Evolutionary conservation across 2,329 filamentous ascomycete species (phyloP).

Genomic region (Celoporthe dispersa): DNA sequence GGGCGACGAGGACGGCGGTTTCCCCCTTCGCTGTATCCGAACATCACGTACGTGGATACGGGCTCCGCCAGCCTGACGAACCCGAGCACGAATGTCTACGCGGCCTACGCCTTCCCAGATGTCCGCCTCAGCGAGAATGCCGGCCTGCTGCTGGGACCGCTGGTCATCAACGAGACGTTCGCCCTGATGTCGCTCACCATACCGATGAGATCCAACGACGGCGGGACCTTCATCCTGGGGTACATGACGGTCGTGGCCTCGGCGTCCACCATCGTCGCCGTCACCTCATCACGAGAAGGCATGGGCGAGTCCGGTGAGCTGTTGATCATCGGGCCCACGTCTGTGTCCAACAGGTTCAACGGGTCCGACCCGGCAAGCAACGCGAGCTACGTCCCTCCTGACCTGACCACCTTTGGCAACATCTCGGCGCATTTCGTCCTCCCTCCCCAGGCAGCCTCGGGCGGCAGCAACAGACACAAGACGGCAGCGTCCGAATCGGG

Average conservation of each 20-base stretch:
- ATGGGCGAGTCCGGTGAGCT: conserved; percentile 72
- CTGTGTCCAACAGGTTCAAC: conserved; percentile 68
- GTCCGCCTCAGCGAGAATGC: conserved; percentile 54
- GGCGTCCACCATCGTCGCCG: conserved; percentile 64
- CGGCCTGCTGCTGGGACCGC: conserved; percentile 76
- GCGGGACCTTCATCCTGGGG: conserved; percentile 68
- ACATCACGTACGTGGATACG: conserved; percentile 67
- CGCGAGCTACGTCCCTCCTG: conserved; percentile 45
- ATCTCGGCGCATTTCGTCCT: conserved; percentile 63
- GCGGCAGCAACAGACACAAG: conserved; percentile 53
- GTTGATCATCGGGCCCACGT: conserved; percentile 70
- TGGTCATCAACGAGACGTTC: conserved; percentile 72
- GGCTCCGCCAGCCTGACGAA: conserved; percentile 45
- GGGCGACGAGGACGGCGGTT: conserved; percentile 66
- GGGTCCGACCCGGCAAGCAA: conserved; percentile 51
- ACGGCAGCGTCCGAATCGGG: conserved; percentile 47
- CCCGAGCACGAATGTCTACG: conserved; percentile 46
- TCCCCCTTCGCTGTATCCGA: conserved; percentile 75
- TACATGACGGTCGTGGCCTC: conserved; percentile 84
- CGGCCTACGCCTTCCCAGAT: conserved; percentile 55
- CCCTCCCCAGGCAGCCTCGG: conserved; percentile 51
- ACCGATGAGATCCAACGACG: conserved; percentile 72
- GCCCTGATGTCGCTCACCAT: conserved; percentile 81
- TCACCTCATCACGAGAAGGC: conserved; percentile 69
- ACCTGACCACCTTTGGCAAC: conserved; percentile 44